These are phyloP conservation scores for Stentor roeselii DNA, from an alignment of 73 alveolate species.

Conservation along the genomic window DNA sequence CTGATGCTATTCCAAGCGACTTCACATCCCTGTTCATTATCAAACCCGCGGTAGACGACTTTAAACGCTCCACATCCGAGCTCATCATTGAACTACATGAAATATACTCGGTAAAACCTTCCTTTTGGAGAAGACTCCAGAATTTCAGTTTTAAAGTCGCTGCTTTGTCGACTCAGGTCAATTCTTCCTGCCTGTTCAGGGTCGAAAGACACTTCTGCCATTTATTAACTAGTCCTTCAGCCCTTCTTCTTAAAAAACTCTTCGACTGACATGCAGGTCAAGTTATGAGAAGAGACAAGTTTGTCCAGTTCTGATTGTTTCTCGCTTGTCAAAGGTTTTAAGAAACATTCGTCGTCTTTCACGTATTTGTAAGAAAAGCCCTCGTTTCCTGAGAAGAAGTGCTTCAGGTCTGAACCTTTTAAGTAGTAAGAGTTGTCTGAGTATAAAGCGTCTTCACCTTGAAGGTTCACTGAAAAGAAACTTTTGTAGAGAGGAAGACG, in stretches of 20 bases:
- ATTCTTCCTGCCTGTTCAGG: too few relatives aligned
- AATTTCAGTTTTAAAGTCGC: constrained; percentile 16
- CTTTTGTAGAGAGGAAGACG: background rate
- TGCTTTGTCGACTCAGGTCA: too few relatives aligned
- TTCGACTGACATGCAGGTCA: background rate
- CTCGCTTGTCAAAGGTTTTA: background rate
- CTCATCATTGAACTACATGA: constrained; percentile 49
- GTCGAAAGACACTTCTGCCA: too few relatives aligned
- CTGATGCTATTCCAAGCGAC: constrained; percentile 74
- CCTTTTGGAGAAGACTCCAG: constrained; percentile 41
- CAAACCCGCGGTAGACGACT: constrained; percentile 64
- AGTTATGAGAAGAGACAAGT: background rate
- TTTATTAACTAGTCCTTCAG: too few relatives aligned
- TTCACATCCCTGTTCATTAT: constrained; percentile 66
- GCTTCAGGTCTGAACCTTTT: constrained; percentile 14
- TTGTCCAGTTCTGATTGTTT: background rate
- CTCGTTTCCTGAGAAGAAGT: background rate
- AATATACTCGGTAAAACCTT: constrained; percentile 35
- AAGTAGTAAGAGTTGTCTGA: background rate
- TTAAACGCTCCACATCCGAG: constrained; percentile 46
- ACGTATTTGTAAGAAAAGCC: constrained; percentile 8
- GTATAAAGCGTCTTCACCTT: background rate
- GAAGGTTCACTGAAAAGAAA: background rate
- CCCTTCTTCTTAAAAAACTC: too few relatives aligned
- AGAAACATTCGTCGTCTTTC: constrained; percentile 10